phyloP scores from a whole-genome alignment of 2,329 filamentous ascomycete genomes.

The Dothideomycetes sp. region DNA sequence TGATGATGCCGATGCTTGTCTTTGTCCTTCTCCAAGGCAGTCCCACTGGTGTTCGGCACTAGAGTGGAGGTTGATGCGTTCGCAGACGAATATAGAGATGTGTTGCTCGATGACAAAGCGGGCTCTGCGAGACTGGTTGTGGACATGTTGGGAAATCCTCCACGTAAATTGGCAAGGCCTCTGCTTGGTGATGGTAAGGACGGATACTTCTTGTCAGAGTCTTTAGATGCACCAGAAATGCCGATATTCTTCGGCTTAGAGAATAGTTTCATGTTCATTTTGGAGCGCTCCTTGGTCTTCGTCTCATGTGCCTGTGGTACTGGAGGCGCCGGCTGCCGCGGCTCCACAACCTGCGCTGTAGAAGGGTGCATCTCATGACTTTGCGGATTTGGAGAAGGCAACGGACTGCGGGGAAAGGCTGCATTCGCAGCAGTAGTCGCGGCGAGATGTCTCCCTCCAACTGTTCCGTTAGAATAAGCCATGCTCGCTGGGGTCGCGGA shows the following conservation, averaged over 20 bases:
- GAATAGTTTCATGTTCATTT: slow-evolving; percentile 78
- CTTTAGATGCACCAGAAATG: slow-evolving; percentile 55
- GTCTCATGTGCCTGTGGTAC: slow-evolving; percentile 30
- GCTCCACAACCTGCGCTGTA: slow-evolving; percentile 23
- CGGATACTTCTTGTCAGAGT: slow-evolving; percentile 48
- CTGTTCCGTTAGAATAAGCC: slow-evolving; percentile 49
- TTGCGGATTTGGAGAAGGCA: slow-evolving; percentile 27
- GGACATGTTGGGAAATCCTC: slow-evolving; percentile 55
- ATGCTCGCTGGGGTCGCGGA: slow-evolving; percentile 10
- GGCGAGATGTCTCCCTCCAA: slow-evolving; percentile 50
- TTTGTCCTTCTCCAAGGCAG: slow-evolving; percentile 48
- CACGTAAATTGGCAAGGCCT: slow-evolving; percentile 50
- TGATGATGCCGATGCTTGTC: slow-evolving; percentile 67
- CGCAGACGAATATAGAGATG: slow-evolving; percentile 60
- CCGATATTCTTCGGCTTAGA: slow-evolving; percentile 66
- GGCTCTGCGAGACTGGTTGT: slow-evolving; percentile 59
- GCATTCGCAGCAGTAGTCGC: slow-evolving; percentile 63
- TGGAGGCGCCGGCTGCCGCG: too few relatives aligned
- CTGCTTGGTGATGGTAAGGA: slow-evolving; percentile 55
- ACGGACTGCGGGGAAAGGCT: slow-evolving; percentile 56
- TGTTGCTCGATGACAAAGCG: slow-evolving; percentile 34
- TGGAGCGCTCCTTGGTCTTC: slow-evolving; percentile 59
- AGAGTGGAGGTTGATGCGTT: slow-evolving; percentile 71
- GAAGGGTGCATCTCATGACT: slow-evolving; percentile 14
- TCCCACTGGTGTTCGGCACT: slow-evolving; percentile 38